phyloP scores from a whole-genome alignment of 495 filamentous ascomycete genomes.

The Daldinia bambusicola region DNA sequence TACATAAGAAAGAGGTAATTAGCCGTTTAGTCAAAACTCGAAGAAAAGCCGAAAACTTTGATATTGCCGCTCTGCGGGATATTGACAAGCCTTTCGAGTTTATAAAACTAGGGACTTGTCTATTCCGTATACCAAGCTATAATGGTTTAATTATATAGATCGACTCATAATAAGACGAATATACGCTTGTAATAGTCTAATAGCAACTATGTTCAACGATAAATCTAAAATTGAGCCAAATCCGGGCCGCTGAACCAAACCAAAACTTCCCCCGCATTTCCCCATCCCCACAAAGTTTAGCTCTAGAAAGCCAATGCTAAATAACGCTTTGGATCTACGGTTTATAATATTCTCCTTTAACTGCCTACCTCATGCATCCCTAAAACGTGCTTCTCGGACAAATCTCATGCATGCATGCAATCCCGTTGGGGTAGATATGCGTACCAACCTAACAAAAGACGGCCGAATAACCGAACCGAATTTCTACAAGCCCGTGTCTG shows the following conservation, averaged over 20 bases:
- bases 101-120: not conserved
- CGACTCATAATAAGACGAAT: no score
- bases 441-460: no score
- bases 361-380: not conserved
- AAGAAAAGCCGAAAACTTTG: constrained; percentile 26
- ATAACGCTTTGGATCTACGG: not conserved
- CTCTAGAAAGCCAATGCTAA: constrained; percentile 10
- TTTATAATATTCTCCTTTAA: not conserved
- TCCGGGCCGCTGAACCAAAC: no score
- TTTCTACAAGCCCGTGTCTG: constrained; percentile 10
- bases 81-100: not conserved
- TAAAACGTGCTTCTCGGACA: constrained; percentile 1
- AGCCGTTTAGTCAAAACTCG: no score
- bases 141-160: no score
- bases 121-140: not conserved
- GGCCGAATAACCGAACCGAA: constrained; percentile 39
- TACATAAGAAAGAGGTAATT: no score
- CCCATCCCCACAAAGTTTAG: constrained; percentile 32
- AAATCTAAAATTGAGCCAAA: no score
- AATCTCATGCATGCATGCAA: constrained; percentile 2
- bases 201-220: no score
- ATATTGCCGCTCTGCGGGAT: constrained; percentile 13
- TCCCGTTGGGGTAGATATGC: constrained; percentile 12
- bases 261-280: constrained; percentile 42
- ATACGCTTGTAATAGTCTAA: no score